A percentile compares a stretch with the other conserved stretches of the same genome.
Conservation (phyloP, 2,329 filamentous ascomycete species). For the Lizonia empirigonia region DNA sequence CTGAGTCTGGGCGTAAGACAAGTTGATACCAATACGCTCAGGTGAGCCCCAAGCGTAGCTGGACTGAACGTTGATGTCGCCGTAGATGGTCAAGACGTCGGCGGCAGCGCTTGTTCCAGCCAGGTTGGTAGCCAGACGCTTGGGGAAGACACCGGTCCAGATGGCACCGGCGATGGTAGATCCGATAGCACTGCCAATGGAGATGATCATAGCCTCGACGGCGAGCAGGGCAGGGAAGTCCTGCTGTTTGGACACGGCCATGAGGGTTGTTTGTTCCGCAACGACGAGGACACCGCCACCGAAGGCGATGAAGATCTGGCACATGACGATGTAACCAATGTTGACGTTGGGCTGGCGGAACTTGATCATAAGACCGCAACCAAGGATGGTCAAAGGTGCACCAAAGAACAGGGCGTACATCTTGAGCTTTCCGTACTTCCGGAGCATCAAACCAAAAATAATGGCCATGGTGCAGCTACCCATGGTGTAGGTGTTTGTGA, state of each 20-base stretch:
- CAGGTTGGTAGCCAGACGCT: slow-evolving; percentile 53
- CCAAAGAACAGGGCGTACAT: slow-evolving; percentile 37
- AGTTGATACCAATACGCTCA: slow-evolving; percentile 52
- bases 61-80: slow-evolving; percentile 60
- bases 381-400: slow-evolving; percentile 42
- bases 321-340: slow-evolving; percentile 45
- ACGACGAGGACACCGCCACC: slow-evolving; percentile 43
- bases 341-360: slow-evolving; percentile 45
- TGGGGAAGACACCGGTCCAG: slow-evolving; percentile 66
- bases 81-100: slow-evolving; percentile 54
- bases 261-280: slow-evolving; percentile 42
- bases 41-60: slow-evolving; percentile 58
- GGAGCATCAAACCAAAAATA: slow-evolving; percentile 37
- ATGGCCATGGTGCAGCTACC: slow-evolving; percentile 40
- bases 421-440: slow-evolving; percentile 41
- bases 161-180: slow-evolving; percentile 66
- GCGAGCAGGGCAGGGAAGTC: slow-evolving; percentile 42
- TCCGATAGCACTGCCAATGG: slow-evolving; percentile 56
- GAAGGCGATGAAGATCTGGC: slow-evolving; percentile 45
- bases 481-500: slow-evolving; percentile 50
- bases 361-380: slow-evolving; percentile 46
- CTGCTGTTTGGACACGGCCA: slow-evolving; percentile 42
- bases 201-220: slow-evolving; percentile 64
- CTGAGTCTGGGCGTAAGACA: slow-evolving; percentile 46
- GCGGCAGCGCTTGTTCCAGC: slow-evolving; percentile 53